A percentile compares a stretch with the other conserved stretches of the same genome.
Evolutionary conservation across 495 filamentous ascomycete species (phyloP).

Genomic region (Viridothelium virens): DNA sequence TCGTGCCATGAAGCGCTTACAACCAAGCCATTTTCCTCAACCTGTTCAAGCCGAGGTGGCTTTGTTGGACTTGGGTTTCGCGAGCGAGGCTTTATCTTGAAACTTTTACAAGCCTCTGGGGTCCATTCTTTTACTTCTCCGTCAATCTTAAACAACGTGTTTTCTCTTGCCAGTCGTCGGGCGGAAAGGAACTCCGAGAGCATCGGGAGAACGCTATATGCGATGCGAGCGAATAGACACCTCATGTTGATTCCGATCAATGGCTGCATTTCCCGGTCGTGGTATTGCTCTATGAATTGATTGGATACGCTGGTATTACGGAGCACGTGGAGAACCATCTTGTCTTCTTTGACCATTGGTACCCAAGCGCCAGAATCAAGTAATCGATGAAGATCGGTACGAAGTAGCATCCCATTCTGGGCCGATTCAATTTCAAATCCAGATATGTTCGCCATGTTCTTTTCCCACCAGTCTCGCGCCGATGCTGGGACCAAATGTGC

Average conservation of each 20-base stretch:
- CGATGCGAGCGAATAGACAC: neutral
- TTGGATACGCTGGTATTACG: neutral
- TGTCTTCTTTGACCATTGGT: no score
- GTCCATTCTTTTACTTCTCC: neutral
- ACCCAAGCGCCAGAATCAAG: no score
- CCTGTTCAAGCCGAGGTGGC: neutral
- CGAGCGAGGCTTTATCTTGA: neutral
- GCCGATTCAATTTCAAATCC: no score
- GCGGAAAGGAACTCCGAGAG: neutral
- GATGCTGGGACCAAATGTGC: no score
- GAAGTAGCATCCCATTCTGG: no score
- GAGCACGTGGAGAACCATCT: no score
- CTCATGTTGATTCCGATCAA: neutral
- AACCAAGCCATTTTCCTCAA: neutral
- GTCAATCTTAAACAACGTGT: neutral
- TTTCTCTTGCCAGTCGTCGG: neutral
- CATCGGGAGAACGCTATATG: neutral
- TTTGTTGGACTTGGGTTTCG: neutral
- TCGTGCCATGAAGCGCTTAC: neutral
- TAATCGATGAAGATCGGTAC: no score
- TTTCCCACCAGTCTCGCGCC: no score
- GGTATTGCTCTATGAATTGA: neutral
- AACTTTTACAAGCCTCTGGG: neutral
- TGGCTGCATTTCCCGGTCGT: neutral
- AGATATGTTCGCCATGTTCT: no score